Base-by-base conservation (phyloP, 129 eudicot species). In the Arctium lappa region DNA sequence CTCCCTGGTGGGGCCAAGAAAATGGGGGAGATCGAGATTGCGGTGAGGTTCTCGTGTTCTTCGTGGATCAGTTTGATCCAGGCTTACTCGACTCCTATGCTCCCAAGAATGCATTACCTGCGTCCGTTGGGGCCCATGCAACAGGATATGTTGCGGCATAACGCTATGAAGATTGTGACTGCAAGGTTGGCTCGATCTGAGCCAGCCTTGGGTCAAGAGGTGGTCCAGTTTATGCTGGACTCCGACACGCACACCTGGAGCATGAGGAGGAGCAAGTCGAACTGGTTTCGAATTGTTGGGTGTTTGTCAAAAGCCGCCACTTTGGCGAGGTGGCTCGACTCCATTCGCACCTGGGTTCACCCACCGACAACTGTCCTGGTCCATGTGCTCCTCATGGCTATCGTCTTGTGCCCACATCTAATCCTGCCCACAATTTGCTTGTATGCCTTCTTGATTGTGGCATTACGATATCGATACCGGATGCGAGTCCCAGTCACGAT, bases 191-290 rank as follows among this genome's bases (percentile, higher is more conserved):
- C 94, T 34, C 89, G 97, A 22, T 93, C 99, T 0, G 97, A 95
- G 36, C 99, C 99, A 10, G 94, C 97, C 3, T 80, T 95, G 71
- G 95, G 94, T 12, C 97, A 88, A 53, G 99, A 95, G 62, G 99
- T 95, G 81, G 99, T 95, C 39, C 97, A 95, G 78, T 95, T 84
- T 76, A 90, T 95, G 94, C 62, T 93, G 77, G 99, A 95, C 29
- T 82, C 97, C 1, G 97, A 95, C 72, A 90, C 91, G 9, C 97
- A 91, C 85, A 80, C 92, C 75, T 95, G 97, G 97, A 95, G 99
- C 83, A 88, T 95, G 94, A 91, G 99, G 81, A 89, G 96, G 48
- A 93, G 97, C 86, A 95, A 95, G 93, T 94, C 95, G 0, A 95
- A 95, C 74, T 95, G 97, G 97, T 92, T 93, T 38, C 80, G 97